phyloP scores from a whole-genome alignment of 306 rosid species.

The Cyclanthera cordifolia region DNA sequence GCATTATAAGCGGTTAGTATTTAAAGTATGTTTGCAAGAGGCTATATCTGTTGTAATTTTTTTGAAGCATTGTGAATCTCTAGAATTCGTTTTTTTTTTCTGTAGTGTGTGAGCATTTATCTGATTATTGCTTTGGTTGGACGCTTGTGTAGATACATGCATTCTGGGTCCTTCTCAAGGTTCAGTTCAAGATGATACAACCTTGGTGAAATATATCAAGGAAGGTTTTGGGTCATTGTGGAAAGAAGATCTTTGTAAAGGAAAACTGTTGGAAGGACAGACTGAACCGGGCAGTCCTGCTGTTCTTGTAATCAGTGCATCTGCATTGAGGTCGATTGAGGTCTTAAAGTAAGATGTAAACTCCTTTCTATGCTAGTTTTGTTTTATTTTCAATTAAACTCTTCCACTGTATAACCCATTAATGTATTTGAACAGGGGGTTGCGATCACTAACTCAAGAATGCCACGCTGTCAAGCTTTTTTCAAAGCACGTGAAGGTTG shows the following conservation, averaged over 20 bases:
- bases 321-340: slow-evolving; percentile 67
- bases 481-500: slow-evolving; percentile 80
- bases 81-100: background rate
- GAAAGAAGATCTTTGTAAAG: slow-evolving; percentile 50
- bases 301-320: slow-evolving; percentile 42
- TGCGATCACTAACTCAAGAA: slow-evolving; percentile 50
- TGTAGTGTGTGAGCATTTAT: background rate
- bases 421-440: slow-evolving; percentile 30
- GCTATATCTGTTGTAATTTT: no score
- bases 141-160: slow-evolving; percentile 25
- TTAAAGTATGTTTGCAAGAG: no score
- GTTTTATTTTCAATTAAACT: background rate
- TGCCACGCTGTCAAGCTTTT: slow-evolving; percentile 70
- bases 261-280: slow-evolving; percentile 30
- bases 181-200: slow-evolving; percentile 24
- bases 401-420: background rate
- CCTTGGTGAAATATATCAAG: slow-evolving; percentile 38
- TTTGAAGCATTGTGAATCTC: no score
- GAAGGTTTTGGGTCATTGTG: slow-evolving; percentile 57
- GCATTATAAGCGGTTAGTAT: no score
- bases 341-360: slow-evolving; percentile 41
- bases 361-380: background rate
- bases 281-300: slow-evolving; percentile 60
- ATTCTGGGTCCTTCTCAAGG: slow-evolving; percentile 34
- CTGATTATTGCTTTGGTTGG: background rate